A percentile compares a stretch with the other conserved stretches of the same genome.
Conservation (phyloP, 1,284 basidiomycete genomes). For the Schizophyllum commune region DNA sequence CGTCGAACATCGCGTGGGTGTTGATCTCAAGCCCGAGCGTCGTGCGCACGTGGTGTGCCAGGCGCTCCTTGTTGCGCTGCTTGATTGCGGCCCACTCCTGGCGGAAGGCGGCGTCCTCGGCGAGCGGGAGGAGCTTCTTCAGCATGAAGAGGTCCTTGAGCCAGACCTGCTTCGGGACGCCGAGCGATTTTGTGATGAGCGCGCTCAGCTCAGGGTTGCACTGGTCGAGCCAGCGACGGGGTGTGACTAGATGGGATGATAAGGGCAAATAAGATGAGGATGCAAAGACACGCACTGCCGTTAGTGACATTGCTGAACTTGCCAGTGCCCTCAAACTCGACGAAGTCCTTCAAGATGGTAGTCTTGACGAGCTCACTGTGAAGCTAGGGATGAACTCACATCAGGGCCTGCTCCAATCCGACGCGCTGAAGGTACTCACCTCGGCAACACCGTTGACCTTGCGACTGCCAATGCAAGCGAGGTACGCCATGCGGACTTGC, state of each 20-base stretch:
- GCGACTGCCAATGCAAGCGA: slow-evolving; percentile 73
- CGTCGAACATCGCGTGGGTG: slow-evolving; percentile 82
- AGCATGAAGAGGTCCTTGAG: slow-evolving; percentile 72
- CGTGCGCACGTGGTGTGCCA: slow-evolving; percentile 70
- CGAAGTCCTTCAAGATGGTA: slow-evolving; percentile 89
- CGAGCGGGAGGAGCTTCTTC: slow-evolving; percentile 57
- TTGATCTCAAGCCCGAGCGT: slow-evolving; percentile 72
- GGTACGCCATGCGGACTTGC: slow-evolving; percentile 83
- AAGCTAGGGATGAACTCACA: slow-evolving; percentile 29
- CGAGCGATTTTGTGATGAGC: slow-evolving; percentile 78
- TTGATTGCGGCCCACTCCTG: slow-evolving; percentile 79
- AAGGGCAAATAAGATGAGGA: slow-evolving; percentile 3
- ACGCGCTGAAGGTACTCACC: slow-evolving; percentile 27
- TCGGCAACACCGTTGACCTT: slow-evolving; percentile 96
- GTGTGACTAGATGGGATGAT: slow-evolving; percentile 46
- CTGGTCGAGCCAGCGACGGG: slow-evolving; percentile 86
- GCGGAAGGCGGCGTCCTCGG: slow-evolving; percentile 68
- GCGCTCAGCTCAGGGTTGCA: slow-evolving; percentile 83
- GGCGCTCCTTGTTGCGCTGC: slow-evolving; percentile 78
- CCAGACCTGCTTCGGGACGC: slow-evolving; percentile 69
- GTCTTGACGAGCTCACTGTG: slow-evolving; percentile 68
- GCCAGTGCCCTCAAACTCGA: slow-evolving; percentile 74
- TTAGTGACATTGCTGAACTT: slow-evolving; percentile 85
- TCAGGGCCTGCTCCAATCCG: not conserved
- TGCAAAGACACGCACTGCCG: slow-evolving; percentile 55